Base-by-base conservation (phyloP, 2,329 filamentous ascomycete genomes). In the Tolypocladium endophyticum region DNA sequence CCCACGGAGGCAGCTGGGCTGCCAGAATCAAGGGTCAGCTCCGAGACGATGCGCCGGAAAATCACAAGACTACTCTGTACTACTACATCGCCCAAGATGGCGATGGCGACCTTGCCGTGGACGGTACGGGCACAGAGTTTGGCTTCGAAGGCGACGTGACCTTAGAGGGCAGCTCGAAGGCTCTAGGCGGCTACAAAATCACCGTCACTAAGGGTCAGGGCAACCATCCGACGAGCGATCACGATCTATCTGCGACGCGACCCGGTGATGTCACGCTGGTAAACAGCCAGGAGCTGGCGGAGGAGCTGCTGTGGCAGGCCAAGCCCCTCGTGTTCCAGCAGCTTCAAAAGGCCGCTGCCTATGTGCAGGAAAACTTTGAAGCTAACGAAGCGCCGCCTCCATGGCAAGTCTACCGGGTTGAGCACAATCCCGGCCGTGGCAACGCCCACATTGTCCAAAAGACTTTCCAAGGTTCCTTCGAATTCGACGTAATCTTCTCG, bases 361-460 rank as follows among this genome's bases (percentile, higher is more conserved):
- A 73, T n/a, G 72, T 82, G 45, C 76, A 82, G 55, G 70, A 80
- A 59, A 75, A 76, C 43, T 80, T 74, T 64, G 78, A 78, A 23
- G 69, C 73, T 55, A 83, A 89, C 4, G 82, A 89, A 55, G 88
- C 92, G 9, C 92, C 92, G 12, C 89, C 92, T 1, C 88, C 93
- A 2, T 91, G 88, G 77, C 89, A 94, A 71, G 81, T 92, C 0
- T 97, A 95, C 72, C 90, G 90, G 8, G 80, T 97, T 58, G 74
- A 79, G 53, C 88, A 96, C 71, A 73, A 76, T 38, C 86, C 89
- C 3, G 85, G 82, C 6, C 68, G 74, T 16, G 93, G 92, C 36
- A 97, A 97, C 69, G 76, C 90, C 18, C 93, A 99, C 64, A 76
- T 96, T 47, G 81, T 97, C 20, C 91, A 99, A 74, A 97, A 96